A percentile compares a stretch with the other conserved stretches of the same genome.
Conservation (phyloP, 495 filamentous ascomycete genomes). For the Cetradonia linearis region DNA sequence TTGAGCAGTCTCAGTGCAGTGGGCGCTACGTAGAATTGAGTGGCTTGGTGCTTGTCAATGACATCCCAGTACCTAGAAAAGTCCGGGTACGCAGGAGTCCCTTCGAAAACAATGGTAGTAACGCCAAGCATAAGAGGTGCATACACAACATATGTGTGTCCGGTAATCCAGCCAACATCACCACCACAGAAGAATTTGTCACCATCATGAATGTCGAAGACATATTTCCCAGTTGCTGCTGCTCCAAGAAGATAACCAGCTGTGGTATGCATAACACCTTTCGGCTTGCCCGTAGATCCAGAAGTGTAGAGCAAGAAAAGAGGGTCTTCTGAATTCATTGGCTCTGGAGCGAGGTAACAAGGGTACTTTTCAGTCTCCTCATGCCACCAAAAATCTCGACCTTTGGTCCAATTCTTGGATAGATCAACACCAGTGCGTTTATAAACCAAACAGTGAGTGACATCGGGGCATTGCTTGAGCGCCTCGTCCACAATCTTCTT, state of each 20-base stretch:
- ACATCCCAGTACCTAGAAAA: slow-evolving; percentile 99
- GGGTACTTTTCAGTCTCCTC: slow-evolving; percentile 96
- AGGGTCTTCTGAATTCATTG: slow-evolving; percentile 87
- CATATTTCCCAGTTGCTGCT: slow-evolving; percentile 91
- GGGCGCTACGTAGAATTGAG: slow-evolving; percentile 97
- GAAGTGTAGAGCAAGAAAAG: slow-evolving; percentile 98
- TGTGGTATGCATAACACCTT: slow-evolving; percentile 98
- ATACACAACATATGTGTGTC: slow-evolving; percentile 99
- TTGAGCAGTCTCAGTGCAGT: slow-evolving; percentile 89
- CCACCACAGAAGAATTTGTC: slow-evolving; percentile 96
- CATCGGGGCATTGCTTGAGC: slow-evolving; percentile 91
- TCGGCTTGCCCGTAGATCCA: slow-evolving; percentile 94
- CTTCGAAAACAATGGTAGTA: slow-evolving; percentile 96
- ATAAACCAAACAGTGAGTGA: slow-evolving; percentile 76
- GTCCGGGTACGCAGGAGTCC: slow-evolving; percentile 92
- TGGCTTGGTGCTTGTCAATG: slow-evolving; percentile 86
- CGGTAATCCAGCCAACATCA: slow-evolving; percentile 98
- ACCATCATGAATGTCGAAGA: slow-evolving; percentile 92
- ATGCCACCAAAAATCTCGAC: slow-evolving; percentile 95
- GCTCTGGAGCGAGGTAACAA: slow-evolving; percentile 73
- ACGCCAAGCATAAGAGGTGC: slow-evolving; percentile 87
- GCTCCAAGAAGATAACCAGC: slow-evolving; percentile 89
- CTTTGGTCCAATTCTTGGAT: slow-evolving; percentile 61
- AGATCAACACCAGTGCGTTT: slow-evolving; percentile 93
- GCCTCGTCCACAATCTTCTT: slow-evolving; percentile 99